These are phyloP conservation scores for Gaeumannomyces sp. DNA, from an alignment of 2,329 filamentous ascomycete species.

Conservation along the genomic window DNA sequence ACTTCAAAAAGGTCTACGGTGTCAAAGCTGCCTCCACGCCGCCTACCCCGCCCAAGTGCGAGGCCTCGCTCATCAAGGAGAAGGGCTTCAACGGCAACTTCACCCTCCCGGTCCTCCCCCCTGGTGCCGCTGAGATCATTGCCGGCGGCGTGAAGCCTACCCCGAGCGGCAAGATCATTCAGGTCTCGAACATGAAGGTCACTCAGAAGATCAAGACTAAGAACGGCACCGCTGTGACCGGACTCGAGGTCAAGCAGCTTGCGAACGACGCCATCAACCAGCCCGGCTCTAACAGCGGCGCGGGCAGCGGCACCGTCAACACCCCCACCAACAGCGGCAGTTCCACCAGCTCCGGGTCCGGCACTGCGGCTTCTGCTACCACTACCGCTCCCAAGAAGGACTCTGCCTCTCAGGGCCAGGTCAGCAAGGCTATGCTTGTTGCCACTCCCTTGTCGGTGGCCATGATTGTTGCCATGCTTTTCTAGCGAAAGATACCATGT, in stretches of 20 bases:
- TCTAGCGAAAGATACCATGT: not conserved
- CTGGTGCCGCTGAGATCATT: slow-evolving; percentile 66
- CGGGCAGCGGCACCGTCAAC: not conserved
- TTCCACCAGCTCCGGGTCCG: not conserved
- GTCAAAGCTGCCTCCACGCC: slow-evolving; percentile 49
- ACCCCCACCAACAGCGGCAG: not conserved
- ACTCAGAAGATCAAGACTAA: slow-evolving; percentile 55
- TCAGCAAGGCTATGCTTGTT: not conserved
- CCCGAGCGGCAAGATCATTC: slow-evolving; percentile 58
- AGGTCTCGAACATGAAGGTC: slow-evolving; percentile 50
- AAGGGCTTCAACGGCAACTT: slow-evolving; percentile 72
- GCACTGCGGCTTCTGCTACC: not conserved
- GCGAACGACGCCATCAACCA: slow-evolving; percentile 38
- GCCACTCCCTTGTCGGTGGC: not conserved
- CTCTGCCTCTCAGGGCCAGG: not conserved
- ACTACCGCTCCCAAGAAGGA: not conserved
- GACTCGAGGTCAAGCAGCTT: slow-evolving; percentile 42
- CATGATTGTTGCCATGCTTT: not conserved
- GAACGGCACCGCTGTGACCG: slow-evolving; percentile 47
- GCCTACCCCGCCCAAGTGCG: slow-evolving; percentile 55
- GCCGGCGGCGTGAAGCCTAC: slow-evolving; percentile 64
- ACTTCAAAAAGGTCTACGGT: slow-evolving; percentile 61
- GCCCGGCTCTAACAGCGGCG: slow-evolving; percentile 34
- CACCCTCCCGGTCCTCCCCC: slow-evolving; percentile 63
- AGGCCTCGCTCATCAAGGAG: slow-evolving; percentile 57